Evolutionary conservation across 495 filamentous ascomycete genomes (phyloP).

Genomic region (Penicillium bialowiezense): DNA sequence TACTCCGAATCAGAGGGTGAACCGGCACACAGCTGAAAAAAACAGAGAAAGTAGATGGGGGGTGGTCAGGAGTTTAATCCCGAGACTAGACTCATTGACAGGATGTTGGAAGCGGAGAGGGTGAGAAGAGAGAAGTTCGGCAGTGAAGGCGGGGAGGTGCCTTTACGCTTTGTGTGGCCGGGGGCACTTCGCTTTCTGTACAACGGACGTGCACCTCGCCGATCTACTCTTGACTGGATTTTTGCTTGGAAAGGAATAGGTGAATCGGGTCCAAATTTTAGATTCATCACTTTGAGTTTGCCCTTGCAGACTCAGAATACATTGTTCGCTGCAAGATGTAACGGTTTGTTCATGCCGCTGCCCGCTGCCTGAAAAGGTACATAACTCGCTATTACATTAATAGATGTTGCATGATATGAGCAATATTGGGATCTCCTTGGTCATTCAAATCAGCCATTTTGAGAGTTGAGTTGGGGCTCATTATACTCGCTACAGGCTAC

Average conservation of each 20-base stretch:
- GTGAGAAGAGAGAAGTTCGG: slow-evolving; percentile 18
- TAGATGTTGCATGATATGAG: too few species aligned
- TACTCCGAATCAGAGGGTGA: slow-evolving; percentile 28
- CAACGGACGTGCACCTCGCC: too few species aligned
- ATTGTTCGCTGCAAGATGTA: slow-evolving; percentile 22
- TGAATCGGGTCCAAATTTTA: too few species aligned
- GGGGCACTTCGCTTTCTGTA: too few species aligned
- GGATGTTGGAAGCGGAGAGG: slow-evolving; percentile 13
- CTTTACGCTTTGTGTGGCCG: slow-evolving; percentile 22
- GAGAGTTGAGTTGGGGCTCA: too few species aligned
- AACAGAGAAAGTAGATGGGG: slow-evolving; percentile 6
- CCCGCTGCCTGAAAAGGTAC: too few species aligned
- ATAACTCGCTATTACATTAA: too few species aligned
- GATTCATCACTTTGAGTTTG: not conserved
- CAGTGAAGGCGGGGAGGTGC: slow-evolving; percentile 6
- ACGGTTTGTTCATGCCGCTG: slow-evolving; percentile 15
- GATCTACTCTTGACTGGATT: too few species aligned
- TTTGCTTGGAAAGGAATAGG: too few species aligned
- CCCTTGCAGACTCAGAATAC: slow-evolving; percentile 17
- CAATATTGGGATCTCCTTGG: too few species aligned
- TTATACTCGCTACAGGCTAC: too few species aligned
- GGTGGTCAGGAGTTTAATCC: slow-evolving; percentile 25
- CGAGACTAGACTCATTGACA: slow-evolving; percentile 26
- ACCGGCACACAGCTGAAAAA: slow-evolving; percentile 17
- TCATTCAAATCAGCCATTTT: too few species aligned